Evolutionary conservation across 2,329 filamentous ascomycete species (phyloP), one percentile per base, ranked within the genome.

Genomic region (Trichoderma oligosporum): DNA sequence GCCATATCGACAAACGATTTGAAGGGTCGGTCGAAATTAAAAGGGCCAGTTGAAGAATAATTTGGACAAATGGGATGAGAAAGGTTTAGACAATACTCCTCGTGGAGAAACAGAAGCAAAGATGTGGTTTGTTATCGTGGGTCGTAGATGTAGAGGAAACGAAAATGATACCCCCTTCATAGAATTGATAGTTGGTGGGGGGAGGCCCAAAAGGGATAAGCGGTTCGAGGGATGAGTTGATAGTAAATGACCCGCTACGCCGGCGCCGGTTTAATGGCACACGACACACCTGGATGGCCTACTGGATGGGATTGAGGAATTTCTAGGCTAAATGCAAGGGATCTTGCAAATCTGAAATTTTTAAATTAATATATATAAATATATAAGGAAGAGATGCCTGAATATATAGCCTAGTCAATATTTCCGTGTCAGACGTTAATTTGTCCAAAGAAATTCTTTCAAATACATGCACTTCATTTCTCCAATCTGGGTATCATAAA

Each of bases 1-100:
- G 74, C 74, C 57, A 75, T 71, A 70, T 77, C 76, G 41, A 20
- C 35, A 29, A 29, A n/a, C n/a, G n/a, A n/a, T n/a, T n/a, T n/a
- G n/a, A 11, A 8, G 16, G 18, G 41, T 7, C 27, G 24, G 4
- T 18, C 1, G 36, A 16, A 27, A 2, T 8, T 49, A 5, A 6
- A 39, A 8, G 22, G 27, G 35, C 14, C n/a, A 3, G 24, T 9
- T 18, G 7, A 29, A 7, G 16, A n/a, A 3, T 9, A 2, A 18
- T 44, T 44, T 20, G 16, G 16, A 4, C 22, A 7, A n/a, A n/a
- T n/a, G n/a, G n/a, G n/a, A n/a, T n/a, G 29, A 18, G 7, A 11
- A 18, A 29, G 7, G 18, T n/a, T n/a, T n/a, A n/a, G n/a, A n/a
- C n/a, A n/a, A n/a, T n/a, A n/a, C n/a, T n/a, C n/a, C n/a, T n/a